These are phyloP conservation scores for Hypoxylon rubiginosum DNA, from an alignment of 2,329 filamentous ascomycete genomes.

Conservation along the genomic window DNA sequence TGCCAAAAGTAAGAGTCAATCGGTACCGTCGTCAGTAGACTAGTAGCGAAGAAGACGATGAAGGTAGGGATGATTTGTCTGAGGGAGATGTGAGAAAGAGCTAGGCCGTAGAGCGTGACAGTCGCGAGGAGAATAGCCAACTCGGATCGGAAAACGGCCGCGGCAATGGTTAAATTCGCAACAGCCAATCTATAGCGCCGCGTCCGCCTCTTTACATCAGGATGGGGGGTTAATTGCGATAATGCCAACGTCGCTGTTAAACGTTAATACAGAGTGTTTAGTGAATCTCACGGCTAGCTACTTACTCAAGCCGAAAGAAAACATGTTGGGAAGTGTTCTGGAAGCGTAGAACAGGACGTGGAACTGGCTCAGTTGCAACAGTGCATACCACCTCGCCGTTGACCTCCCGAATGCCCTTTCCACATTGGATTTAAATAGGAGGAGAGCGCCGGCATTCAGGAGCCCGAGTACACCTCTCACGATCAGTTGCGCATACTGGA, in stretches of 20 bases:
- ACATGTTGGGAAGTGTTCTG: conserved; percentile 94
- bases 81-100: conserved; percentile 48
- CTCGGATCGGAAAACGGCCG: conserved; percentile 90
- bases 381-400: conserved; percentile 82
- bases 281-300: conserved; percentile 38
- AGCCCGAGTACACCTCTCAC: conserved; percentile 84
- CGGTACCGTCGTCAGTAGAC: conserved; percentile 77
- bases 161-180: conserved; percentile 81
- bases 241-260: conserved; percentile 74
- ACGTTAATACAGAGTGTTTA: conserved; percentile 7
- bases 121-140: conserved; percentile 83
- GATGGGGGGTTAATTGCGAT: conserved; percentile 60
- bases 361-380: conserved; percentile 87
- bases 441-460: conserved; percentile 77
- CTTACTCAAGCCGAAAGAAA: conserved; percentile 88
- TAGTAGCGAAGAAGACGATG: conserved; percentile 72
- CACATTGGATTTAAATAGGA: conserved; percentile 75
- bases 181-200: conserved; percentile 74
- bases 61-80: conserved; percentile 73
- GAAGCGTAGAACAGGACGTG: conserved; percentile 95
- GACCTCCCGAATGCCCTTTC: conserved; percentile 75
- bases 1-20: conserved; percentile 98
- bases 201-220: conserved; percentile 48
- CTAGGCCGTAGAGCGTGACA: conserved; percentile 74
- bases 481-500: conserved; percentile 69